Conservation (phyloP, 2,329 filamentous ascomycete species). For the Trichoderma semiorbis region DNA sequence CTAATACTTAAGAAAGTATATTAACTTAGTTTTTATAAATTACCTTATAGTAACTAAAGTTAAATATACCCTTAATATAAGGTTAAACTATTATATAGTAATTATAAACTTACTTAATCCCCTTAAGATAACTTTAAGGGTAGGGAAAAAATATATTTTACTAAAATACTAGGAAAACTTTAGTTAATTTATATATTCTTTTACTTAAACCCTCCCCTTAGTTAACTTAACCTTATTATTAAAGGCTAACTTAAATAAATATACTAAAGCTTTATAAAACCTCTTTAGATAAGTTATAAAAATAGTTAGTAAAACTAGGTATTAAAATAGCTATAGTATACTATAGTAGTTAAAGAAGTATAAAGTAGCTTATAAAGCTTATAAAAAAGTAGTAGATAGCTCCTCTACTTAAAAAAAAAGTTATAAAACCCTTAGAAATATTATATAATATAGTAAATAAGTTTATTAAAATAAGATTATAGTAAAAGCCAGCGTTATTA, state of each 20-base stretch:
- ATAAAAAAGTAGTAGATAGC: background rate
- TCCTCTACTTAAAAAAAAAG: background rate
- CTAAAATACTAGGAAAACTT: background rate
- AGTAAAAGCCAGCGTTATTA: too few relatives aligned
- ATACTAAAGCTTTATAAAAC: background rate
- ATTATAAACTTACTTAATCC: background rate
- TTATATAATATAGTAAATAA: background rate
- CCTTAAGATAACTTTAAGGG: background rate
- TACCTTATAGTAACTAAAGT: background rate
- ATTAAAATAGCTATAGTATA: background rate
- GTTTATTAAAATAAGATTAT: background rate
- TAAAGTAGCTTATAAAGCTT: background rate
- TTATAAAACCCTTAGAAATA: background rate
- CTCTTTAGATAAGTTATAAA: background rate
- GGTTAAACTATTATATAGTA: background rate
- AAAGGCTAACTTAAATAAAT: background rate
- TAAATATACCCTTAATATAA: background rate
- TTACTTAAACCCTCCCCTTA: background rate
- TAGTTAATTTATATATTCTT: background rate
- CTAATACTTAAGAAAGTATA: background rate
- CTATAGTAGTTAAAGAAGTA: background rate
- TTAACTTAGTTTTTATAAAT: background rate
- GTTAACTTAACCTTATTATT: background rate
- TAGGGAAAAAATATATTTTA: background rate
- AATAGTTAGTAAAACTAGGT: background rate